These are phyloP conservation scores for Aspergillus sp. DNA, from an alignment of 2,329 filamentous ascomycete genomes.

Conservation along the genomic window DNA sequence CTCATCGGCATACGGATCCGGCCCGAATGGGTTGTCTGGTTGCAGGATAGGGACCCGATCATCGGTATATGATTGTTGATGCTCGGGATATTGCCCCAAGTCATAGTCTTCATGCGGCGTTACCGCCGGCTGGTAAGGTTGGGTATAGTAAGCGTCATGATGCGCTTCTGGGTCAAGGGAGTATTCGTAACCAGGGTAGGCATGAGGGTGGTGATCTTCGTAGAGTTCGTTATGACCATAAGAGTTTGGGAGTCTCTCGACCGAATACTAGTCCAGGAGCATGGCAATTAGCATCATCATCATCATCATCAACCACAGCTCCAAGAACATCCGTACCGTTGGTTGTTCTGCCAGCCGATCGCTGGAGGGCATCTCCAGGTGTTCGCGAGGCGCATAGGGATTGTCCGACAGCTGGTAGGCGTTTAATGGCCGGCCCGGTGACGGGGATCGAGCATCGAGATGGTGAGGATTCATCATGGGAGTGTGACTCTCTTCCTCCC, in stretches of 20 bases:
- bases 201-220: conserved; percentile 54
- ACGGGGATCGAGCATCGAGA: conserved; percentile 64
- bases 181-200: conserved; percentile 66
- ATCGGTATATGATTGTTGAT: conserved; percentile 64
- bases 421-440: conserved; percentile 72
- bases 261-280: conserved; percentile 60
- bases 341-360: conserved; percentile 82
- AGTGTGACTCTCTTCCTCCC: conserved; percentile 46
- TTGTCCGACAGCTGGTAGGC: conserved; percentile 83
- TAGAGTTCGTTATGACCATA: conserved; percentile 65
- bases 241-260: conserved; percentile 66
- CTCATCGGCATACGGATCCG: conserved; percentile 57
- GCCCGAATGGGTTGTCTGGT: conserved; percentile 63
- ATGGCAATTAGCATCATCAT: conserved; percentile 13
- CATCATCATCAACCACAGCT: neutral
- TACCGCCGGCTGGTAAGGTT: conserved; percentile 73
- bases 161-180: conserved; percentile 79
- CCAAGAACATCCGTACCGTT: conserved; percentile 60
- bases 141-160: conserved; percentile 83
- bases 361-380: conserved; percentile 69
- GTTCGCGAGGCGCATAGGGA: conserved; percentile 62
- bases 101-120: conserved; percentile 58
- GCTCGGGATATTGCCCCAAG: conserved; percentile 54
- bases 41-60: conserved; percentile 75
- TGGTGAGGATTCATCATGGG: conserved; percentile 57